Conservation (phyloP, 208 protist genomes). For the Crithidia thermophila region DNA sequence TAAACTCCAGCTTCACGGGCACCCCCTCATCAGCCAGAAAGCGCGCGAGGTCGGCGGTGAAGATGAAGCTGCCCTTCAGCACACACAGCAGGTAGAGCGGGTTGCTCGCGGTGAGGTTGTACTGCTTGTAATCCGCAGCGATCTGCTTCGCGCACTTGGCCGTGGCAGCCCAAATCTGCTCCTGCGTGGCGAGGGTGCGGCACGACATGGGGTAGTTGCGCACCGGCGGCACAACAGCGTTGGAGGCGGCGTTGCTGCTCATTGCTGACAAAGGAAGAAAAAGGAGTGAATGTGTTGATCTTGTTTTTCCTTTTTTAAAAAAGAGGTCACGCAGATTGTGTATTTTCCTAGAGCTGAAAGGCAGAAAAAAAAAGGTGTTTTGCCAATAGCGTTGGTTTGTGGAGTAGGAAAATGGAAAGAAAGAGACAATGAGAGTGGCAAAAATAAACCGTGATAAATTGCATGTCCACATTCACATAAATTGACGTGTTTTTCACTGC, state of each 20-base stretch:
- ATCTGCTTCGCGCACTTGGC: slow-evolving; percentile 63
- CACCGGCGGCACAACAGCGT: slow-evolving; percentile 9
- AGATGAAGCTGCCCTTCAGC: slow-evolving; percentile 85
- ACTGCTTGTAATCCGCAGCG: slow-evolving; percentile 66
- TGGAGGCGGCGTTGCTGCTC: neutral
- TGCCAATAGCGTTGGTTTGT: too few species aligned
- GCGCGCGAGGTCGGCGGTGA: slow-evolving; percentile 80
- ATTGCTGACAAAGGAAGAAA: neutral
- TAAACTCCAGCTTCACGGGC: slow-evolving; percentile 83
- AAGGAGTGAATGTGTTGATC: too few species aligned
- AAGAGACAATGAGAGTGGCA: slow-evolving; percentile 18
- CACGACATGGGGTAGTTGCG: slow-evolving; percentile 65
- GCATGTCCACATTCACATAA: too few species aligned
- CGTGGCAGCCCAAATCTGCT: slow-evolving; percentile 56
- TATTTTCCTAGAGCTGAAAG: neutral
- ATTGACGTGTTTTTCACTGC: too few species aligned
- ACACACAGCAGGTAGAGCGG: slow-evolving; percentile 84
- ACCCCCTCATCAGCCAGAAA: slow-evolving; percentile 67
- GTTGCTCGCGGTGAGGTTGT: slow-evolving; percentile 47
- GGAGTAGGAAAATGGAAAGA: slow-evolving; percentile 12
- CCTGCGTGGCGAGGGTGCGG: slow-evolving; percentile 54
- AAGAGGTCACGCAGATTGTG: neutral
- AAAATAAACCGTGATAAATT: neutral
- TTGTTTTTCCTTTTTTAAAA: too few species aligned
- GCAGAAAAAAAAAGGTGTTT: neutral